Evolutionary conservation across 306 rosid species (phyloP), one percentile per base, ranked within the genome.

Genomic region (Trifolium fragiferum): DNA sequence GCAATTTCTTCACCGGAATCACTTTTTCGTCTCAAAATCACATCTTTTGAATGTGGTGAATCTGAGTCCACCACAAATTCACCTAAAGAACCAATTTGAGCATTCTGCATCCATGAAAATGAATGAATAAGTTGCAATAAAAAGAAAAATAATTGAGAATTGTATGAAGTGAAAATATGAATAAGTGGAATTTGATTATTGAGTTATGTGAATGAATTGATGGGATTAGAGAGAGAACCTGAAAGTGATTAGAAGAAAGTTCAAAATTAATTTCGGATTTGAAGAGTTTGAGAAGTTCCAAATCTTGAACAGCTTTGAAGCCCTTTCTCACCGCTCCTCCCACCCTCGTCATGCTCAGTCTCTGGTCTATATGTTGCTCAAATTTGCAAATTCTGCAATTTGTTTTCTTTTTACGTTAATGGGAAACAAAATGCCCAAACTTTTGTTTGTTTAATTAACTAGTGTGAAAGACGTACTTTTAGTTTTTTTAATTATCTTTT

Each of bases 1-100:
- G 88, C 91, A 72, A 93, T 74, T 81, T 85, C 97, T 76, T 89
- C 97, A 5, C 96, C 96, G 0, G 87, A 81, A 70, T 83, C 82
- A 7, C 63, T 71, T 77, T 87, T 88, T 51, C 87, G 75, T 47
- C 90, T 74, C 73, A 93, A 85, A 81, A 91, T 58, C 62, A 91
- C 90, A 82, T 91, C 96, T 70, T 85, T 84, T 35, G 94, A 74
- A 68, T 27, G 65, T 43, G 75, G 81, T 2, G 81, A 86, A 78
- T 89, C 92, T 43, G 83, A 78, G 15, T 88, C 97, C 74, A 89
- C 81, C n/a, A 32, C 54, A 70, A 89, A 91, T 62, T 84, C 87
- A 19, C 94, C 91, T 75, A 78, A 63, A 13, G 86, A 81, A 43
- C 84, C 84, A 32, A 19, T 65, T 54, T 64, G 57, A 46, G 27